These are phyloP conservation scores for Kodamaea fukazawae DNA, from an alignment of 805 yeast genomes.

Conservation along the genomic window DNA sequence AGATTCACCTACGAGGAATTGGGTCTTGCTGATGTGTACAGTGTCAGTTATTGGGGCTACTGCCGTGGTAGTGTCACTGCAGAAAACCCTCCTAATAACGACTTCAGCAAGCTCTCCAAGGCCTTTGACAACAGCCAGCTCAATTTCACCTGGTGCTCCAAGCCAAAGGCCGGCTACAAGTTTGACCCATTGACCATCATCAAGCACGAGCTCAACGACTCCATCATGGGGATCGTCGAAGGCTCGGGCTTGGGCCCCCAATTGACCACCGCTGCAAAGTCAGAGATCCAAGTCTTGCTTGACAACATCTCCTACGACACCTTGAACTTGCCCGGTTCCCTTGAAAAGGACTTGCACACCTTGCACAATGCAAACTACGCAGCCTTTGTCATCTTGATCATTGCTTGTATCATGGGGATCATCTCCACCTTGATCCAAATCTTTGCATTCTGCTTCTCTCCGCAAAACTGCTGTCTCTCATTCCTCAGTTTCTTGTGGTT, in stretches of 20 bases:
- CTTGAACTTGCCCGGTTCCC: conserved; percentile 52
- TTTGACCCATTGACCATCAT: conserved; percentile 50
- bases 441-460: conserved; percentile 42
- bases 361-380: conserved; percentile 52
- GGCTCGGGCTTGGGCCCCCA: conserved; percentile 22
- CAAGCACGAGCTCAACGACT: conserved; percentile 30
- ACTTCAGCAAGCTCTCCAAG: conserved; percentile 10
- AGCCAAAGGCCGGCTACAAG: conserved; percentile 52
- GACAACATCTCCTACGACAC: conserved; percentile 26
- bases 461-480: conserved; percentile 43
- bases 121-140: conserved; percentile 24
- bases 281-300: conserved; percentile 20
- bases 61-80: conserved; percentile 29
- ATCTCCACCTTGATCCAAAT: conserved; percentile 49
- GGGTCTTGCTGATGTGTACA: conserved; percentile 41
- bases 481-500: conserved; percentile 45
- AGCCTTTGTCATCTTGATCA: conserved; percentile 47
- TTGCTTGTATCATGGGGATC: conserved; percentile 33
- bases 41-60: conserved; percentile 43
- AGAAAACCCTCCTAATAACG: not conserved
- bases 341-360: conserved; percentile 45
- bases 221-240: conserved; percentile 22
- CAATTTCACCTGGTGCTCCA: conserved; percentile 49
- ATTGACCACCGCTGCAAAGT: conserved; percentile 12
- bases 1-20: conserved; percentile 26